Percentiles rank a stretch among this genome's conserved stretches.
phyloP scores from a whole-genome alignment of 2,329 filamentous ascomycete genomes.

The Colletotrichum sp. region DNA sequence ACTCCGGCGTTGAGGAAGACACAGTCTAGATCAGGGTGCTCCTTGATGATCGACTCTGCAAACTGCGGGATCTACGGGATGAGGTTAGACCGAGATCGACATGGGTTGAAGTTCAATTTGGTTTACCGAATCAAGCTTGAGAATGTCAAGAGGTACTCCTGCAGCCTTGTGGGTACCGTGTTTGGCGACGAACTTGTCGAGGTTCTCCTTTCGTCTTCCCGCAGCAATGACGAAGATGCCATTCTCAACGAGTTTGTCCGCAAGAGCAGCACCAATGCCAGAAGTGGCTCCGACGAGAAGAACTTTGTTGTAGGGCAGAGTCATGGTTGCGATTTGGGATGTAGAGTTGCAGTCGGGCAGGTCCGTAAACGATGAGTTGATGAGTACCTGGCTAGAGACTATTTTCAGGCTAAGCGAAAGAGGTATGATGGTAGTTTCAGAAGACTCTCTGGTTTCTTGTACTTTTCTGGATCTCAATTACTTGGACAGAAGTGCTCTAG shows the following conservation, averaged over 20 bases:
- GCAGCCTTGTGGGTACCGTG: constrained; percentile 45
- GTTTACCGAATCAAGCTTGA: background rate
- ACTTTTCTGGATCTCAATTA: background rate
- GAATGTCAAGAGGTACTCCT: constrained; percentile 20
- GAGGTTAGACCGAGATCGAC: background rate
- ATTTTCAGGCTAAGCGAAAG: background rate
- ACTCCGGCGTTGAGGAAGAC: constrained; percentile 63
- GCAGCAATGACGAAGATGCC: constrained; percentile 51
- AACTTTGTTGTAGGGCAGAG: constrained; percentile 60
- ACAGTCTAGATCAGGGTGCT: constrained; percentile 58
- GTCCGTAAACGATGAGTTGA: background rate
- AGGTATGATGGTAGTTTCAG: background rate
- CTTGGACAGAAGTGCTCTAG: accelerated
- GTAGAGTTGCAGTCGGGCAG: background rate
- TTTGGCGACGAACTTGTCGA: constrained; percentile 51
- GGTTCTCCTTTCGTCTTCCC: constrained; percentile 51
- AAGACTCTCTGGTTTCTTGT: accelerated
- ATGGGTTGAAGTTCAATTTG: background rate
- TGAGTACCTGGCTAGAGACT: background rate
- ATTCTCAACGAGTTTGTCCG: constrained; percentile 43
- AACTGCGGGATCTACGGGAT: background rate
- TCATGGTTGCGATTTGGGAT: constrained; percentile 36
- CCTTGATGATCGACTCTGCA: constrained; percentile 24
- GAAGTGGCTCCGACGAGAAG: constrained; percentile 49
- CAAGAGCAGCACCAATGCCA: constrained; percentile 32